phyloP scores from a whole-genome alignment of 2,329 filamentous ascomycete species.

The Dactylonectria macrodidyma region DNA sequence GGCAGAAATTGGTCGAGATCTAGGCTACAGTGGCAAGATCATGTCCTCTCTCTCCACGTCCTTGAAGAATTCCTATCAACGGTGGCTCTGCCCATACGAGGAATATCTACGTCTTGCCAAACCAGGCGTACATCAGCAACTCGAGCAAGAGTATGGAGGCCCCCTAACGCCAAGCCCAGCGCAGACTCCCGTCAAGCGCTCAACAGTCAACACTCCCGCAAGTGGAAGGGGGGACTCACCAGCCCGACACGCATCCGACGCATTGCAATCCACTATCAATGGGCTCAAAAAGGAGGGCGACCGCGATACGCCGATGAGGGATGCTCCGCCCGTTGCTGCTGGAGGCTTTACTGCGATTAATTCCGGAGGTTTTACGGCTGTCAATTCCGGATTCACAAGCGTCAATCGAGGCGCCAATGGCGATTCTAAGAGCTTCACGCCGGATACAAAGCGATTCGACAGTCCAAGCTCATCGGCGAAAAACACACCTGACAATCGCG shows the following conservation, averaged over 20 bases:
- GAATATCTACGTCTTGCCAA: conserved; percentile 93
- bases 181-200: conserved; percentile 80
- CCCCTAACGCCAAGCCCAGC: conserved; percentile 84
- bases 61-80: conserved; percentile 97
- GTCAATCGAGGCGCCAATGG: conserved; percentile 69
- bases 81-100: conserved; percentile 97
- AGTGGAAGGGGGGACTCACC: conserved; percentile 77
- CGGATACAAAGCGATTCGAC: conserved; percentile 71
- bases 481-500: conserved; percentile 75
- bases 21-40: conserved; percentile 99
- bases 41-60: conserved; percentile 99
- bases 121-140: conserved; percentile 94
- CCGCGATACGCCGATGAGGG: conserved; percentile 64
- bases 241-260: conserved; percentile 69
- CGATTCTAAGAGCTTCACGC: conserved; percentile 71
- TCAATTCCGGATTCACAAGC: conserved; percentile 79
- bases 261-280: conserved; percentile 65
- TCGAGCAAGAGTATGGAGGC: conserved; percentile 93
- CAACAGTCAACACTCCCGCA: conserved; percentile 71
- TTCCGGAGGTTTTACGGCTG: conserved; percentile 76
- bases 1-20: conserved; percentile 96
- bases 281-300: conserved; percentile 62
- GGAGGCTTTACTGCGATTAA: conserved; percentile 63
- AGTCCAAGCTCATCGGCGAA: conserved; percentile 76
- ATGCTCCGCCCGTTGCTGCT: conserved; percentile 58